Percentiles rank a stretch among this genome's conserved stretches.
phyloP scores from a whole-genome alignment of 2,329 filamentous ascomycete genomes.

The Mycocentrospora acerina region DNA sequence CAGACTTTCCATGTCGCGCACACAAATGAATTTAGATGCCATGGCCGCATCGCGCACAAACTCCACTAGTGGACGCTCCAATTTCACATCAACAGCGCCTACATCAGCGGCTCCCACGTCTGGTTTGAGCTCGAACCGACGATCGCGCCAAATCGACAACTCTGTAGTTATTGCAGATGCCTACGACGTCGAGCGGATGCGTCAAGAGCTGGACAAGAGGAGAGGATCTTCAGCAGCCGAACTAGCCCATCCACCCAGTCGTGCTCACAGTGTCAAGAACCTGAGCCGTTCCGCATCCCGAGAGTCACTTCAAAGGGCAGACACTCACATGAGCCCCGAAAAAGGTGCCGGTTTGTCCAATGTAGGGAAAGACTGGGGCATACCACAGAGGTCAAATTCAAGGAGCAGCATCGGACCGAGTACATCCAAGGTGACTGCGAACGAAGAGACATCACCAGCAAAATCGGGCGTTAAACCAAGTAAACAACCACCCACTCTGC shows the following conservation, averaged over 20 bases:
- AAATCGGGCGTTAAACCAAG: constrained; percentile 47
- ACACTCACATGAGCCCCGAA: constrained; percentile 18
- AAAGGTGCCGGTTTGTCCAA: constrained; percentile 28
- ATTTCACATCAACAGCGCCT: constrained; percentile 18
- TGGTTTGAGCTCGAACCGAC: constrained; percentile 43
- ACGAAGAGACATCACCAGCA: constrained; percentile 19
- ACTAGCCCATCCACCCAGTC: constrained; percentile 31
- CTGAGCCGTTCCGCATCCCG: constrained; percentile 39
- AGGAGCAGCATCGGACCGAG: constrained; percentile 34
- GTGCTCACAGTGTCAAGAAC: constrained; percentile 40
- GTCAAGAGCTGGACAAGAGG: constrained; percentile 45
- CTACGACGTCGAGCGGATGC: constrained; percentile 48
- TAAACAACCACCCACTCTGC: constrained; percentile 50
- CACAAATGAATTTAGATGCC: constrained; percentile 33
- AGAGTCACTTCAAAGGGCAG: constrained; percentile 28
- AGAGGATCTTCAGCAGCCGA: constrained; percentile 22
- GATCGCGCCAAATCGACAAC: constrained; percentile 39
- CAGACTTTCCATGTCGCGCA: constrained; percentile 20
- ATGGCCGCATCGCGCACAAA: constrained; percentile 47
- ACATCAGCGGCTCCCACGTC: constrained; percentile 35
- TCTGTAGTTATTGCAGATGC: constrained; percentile 43
- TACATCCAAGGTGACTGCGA: constrained; percentile 29
- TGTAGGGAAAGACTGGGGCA: constrained; percentile 44
- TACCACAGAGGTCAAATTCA: constrained; percentile 38
- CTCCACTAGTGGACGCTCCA: constrained; percentile 44